These are phyloP conservation scores for Rhododendron ovatum DNA, from an alignment of 148 eudicot genomes.

Conservation along the genomic window DNA sequence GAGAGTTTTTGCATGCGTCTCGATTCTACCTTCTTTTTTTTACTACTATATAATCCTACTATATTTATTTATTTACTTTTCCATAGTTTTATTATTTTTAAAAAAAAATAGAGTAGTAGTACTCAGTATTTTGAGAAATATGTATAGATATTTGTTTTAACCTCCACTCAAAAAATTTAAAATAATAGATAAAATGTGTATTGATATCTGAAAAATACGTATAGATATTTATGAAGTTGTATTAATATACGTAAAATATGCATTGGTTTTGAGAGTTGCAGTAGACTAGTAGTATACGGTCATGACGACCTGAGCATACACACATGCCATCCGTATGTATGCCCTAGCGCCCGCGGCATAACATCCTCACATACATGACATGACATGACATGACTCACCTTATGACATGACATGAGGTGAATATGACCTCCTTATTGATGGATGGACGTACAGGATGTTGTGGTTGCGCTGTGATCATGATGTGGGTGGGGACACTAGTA, in stretches of 20 bases:
- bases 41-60: neutral
- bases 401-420: constrained; percentile 5
- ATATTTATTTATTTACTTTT: neutral
- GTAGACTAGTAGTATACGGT: neutral
- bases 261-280: neutral
- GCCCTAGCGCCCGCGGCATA: neutral
- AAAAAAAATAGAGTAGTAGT: neutral
- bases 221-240: too few relatives aligned
- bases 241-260: too few relatives aligned
- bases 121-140: too few relatives aligned
- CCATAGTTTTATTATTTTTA: neutral
- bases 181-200: too few relatives aligned
- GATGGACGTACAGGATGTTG: neutral
- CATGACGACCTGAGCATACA: neutral
- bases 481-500: neutral
- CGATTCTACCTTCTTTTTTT: constrained; percentile 16
- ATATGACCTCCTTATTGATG: neutral
- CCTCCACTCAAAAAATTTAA: too few relatives aligned
- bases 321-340: neutral
- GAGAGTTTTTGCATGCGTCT: constrained; percentile 49
- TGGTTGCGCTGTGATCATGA: neutral
- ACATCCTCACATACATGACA: constrained; percentile 17
- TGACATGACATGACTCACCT: neutral
- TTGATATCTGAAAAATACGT: fast-evolving
- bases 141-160: too few relatives aligned